Base-by-base conservation (phyloP, 768 basidiomycete genomes). In the Asterophora parasitica region DNA sequence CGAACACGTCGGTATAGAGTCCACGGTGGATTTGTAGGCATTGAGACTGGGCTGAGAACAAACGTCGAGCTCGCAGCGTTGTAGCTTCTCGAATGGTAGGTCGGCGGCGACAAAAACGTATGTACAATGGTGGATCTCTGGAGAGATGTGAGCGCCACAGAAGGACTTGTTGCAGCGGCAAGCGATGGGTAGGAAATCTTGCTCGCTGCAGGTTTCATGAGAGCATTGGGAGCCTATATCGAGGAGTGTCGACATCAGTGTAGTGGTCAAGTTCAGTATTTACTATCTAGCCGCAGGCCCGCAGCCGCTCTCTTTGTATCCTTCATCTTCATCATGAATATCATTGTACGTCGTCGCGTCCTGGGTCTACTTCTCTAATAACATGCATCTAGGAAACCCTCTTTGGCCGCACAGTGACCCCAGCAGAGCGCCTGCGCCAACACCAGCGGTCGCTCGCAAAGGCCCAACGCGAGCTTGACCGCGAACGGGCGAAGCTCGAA, bases 381-480 rank as follows among this genome's bases (percentile, higher is more conserved):
- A 48, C 53, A 16, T 9, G 28, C 56, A 48, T 41, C 32, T 44
- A 97, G 93, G 95, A 98, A 76, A 83, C 89, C 0, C 83, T 98
- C 35, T 98, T 98, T 65, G 95, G 95, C 8, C 85, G 92, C 39
- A 84, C 90, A 1, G 80, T 96, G 23, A 97, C 95, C 13, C 96
- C 96, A 13, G 95, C 95, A 19, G 96, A 99, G 69, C 85, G 93
- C 48, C 78, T 99, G 53, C 85, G 95, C 47, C 92, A 97, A 68
- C 94, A 99, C 65, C 96, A 99, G 66, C 86, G 95, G 30, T 82
- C 92, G 2, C 82, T 98, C 54, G 87, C 91, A 30, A 97, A 98
- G 66, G 96, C 96, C 7, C 94, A 98, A 69, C 85, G 96, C 40
- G 96, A 98, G 69, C 87, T 98, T 43, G 96, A 98, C 67, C 83